Percentiles rank a stretch among this genome's conserved stretches.
phyloP scores from a whole-genome alignment of 129 eudicot genomes.

The Escallonia rubra region DNA sequence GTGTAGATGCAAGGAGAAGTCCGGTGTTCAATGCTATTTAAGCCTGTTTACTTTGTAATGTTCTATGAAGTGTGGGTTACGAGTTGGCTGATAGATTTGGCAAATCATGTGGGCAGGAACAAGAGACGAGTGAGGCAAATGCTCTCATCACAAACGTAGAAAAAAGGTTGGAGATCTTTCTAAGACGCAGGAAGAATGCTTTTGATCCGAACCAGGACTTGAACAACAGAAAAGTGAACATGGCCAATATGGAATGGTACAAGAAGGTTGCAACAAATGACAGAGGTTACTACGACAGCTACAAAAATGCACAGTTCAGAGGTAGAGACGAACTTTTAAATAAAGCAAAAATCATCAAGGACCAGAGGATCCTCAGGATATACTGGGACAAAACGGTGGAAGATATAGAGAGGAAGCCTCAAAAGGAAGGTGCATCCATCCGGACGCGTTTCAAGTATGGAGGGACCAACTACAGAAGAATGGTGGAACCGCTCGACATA shows the following conservation, averaged over 20 bases:
- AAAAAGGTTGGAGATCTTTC: background rate
- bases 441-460: conserved; percentile 30
- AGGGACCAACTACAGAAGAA: conserved; percentile 48
- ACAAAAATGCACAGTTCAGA: conserved; percentile 8
- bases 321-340: background rate
- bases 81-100: too few species aligned
- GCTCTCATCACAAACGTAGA: conserved; percentile 13
- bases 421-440: conserved; percentile 26
- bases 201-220: conserved; percentile 26
- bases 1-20: too few species aligned
- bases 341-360: background rate
- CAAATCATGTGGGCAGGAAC: background rate
- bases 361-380: conserved; percentile 1
- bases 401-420: conserved; percentile 30
- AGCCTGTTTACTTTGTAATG: background rate
- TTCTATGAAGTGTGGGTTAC: too few species aligned
- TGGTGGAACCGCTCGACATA: conserved; percentile 52
- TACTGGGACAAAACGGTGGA: conserved; percentile 33
- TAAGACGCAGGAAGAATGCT: background rate
- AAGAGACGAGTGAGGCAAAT: background rate
- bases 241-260: conserved; percentile 54
- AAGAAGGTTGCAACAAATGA: conserved; percentile 6
- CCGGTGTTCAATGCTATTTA: too few species aligned
- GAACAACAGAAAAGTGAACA: conserved; percentile 26
- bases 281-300: conserved; percentile 42